These are phyloP conservation scores for Suillus luteus DNA, from an alignment of 768 basidiomycete genomes.

Conservation along the genomic window DNA sequence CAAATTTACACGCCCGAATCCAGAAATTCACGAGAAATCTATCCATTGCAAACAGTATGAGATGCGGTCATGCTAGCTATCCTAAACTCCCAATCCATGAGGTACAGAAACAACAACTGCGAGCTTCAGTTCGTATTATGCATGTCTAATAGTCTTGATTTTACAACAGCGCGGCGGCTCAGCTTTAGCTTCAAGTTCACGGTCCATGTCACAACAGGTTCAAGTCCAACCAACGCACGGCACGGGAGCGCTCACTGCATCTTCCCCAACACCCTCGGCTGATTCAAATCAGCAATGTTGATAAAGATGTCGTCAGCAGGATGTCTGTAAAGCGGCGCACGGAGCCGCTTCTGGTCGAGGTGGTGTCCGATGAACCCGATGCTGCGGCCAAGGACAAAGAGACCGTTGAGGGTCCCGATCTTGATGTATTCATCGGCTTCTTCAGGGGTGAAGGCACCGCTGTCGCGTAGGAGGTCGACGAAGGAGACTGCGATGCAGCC, in stretches of 20 bases:
- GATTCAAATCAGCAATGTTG: conserved; percentile 84
- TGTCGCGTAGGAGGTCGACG: conserved; percentile 90
- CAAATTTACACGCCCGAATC: too few species aligned
- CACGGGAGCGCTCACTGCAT: conserved; percentile 16
- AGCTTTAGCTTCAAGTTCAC: neutral
- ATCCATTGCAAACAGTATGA: too few species aligned
- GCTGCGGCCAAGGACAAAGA: conserved; percentile 96
- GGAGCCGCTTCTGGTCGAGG: conserved; percentile 94
- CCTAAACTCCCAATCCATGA: neutral
- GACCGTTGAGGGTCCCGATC: conserved; percentile 92
- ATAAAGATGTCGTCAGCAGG: conserved; percentile 96
- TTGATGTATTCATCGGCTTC: conserved; percentile 98
- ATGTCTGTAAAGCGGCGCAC: conserved; percentile 91
- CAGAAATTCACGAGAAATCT: too few species aligned
- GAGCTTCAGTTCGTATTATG: neutral
- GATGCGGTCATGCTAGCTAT: too few species aligned
- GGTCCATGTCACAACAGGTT: too few species aligned
- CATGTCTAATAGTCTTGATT: neutral
- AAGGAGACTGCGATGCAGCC: conserved; percentile 96
- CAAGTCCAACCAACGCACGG: neutral
- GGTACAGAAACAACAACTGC: neutral
- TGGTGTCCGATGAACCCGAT: conserved; percentile 98
- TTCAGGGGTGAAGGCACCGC: conserved; percentile 92
- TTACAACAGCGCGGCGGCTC: neutral
- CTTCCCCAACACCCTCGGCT: conserved; percentile 72